Evolutionary conservation across 1,284 basidiomycete genomes (phyloP), one percentile per base, ranked within the genome.

Genomic region (Sporisorium exsertum): DNA sequence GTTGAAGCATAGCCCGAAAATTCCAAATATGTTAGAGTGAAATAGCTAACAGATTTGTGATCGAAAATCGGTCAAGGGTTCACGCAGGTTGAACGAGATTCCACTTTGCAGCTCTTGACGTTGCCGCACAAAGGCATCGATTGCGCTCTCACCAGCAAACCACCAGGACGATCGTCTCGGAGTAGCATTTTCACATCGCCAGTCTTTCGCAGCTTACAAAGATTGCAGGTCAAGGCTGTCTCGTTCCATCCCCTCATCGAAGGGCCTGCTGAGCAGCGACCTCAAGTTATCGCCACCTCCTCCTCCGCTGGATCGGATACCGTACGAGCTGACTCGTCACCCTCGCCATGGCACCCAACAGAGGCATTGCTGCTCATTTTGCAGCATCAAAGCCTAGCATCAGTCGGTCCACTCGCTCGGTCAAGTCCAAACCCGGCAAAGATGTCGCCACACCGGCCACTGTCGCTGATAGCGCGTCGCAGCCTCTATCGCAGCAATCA

Each of bases 341-440:
- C 27, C 32, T 32, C 33, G 43, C n/a, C 1, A 71, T 71, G 69
- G 69, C 59, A 42, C 64, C 71, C 33, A 64, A 64, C 26, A 57
- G 65, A 27, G 67, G 72, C 26, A 66, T 75, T 29, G 57, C 66
- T 12, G 45, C 67, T 16, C 72, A 75, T 43, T 75, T 75, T 54
- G 56, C 65, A 2, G 62, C 65, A 12, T 51, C 58, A 0, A 75
- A 75, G 52, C 63, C 72, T 3, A 59, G 52, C 15, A 64, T 75
- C 54, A 62, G 42, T 42, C 56, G 64, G 15, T 27, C 52, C 53
- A 53, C 40, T 32, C 63, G 69, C 8, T 58, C 63, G 22, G 32
- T 57, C 40, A 71, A 71, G 40, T 51, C 50, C 15, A 71, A 62
- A 22, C 22, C 45, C 0, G 18, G 18, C 50, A 58, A 45, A 53